Base-by-base conservation (phyloP, 2,329 filamentous ascomycete genomes). In the Pezicula radicicola region DNA sequence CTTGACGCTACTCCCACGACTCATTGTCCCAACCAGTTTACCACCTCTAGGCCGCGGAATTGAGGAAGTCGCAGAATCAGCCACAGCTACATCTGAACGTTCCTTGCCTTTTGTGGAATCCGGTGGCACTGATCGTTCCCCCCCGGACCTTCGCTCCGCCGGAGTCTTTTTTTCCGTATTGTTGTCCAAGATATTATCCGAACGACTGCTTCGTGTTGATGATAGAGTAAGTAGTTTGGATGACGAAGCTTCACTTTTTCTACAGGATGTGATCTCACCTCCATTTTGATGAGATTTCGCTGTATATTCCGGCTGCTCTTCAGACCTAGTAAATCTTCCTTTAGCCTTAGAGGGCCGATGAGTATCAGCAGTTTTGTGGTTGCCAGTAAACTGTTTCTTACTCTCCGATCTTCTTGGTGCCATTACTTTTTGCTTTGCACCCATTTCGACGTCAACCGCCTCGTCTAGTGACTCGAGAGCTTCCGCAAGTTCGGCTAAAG, bases 1-100 rank as follows among this genome's bases (percentile, higher is more conserved):
- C 48, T 58, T 66, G 16, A 67, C 61, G 21, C 58, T 66, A 8
- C 55, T 44, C 21, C 50, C 51, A 8, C 56, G 55, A n/a, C 50
- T 57, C 15, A 46, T 41, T 42, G 49, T 16, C 19, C 5, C 13
- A 21, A 21, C 25, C 3, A 33, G 18, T 12, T n/a, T 48, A 39
- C 21, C 6, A 12, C 25, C 21, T 10, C 19, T 27, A 19, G 33
- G 19, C 15, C 6, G n/a, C 15, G 36, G 46, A 25, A 21, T 40
- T 41, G 19, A 33, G 15, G n/a, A 25, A 33, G 33, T 39, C 7
- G n/a, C 33, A 19, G 13, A 15, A 15, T 33, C 9, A 33, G 12
- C 30, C 30, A 33, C 9, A 10, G 12, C 6, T 33, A 33, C 30
- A 33, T 13, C 12, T 33, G 30, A 33, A 10, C 30, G 3, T 10